Evolutionary conservation across 306 rosid genomes (phyloP).

Genomic region (Pyrus communis): DNA sequence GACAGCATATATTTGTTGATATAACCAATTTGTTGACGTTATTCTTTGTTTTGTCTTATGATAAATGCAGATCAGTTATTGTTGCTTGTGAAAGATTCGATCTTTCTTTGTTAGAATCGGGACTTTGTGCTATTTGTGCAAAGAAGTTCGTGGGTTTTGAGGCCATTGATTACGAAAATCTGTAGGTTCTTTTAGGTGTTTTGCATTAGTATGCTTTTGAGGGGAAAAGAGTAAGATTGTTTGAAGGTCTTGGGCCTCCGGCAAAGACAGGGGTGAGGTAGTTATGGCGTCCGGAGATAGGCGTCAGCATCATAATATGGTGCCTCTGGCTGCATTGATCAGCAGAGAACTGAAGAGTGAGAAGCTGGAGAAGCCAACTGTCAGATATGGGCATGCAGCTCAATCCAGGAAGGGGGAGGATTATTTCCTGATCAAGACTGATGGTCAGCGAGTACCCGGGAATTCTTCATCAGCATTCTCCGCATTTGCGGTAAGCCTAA

Average conservation of each 20-base stretch:
- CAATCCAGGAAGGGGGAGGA: constrained; percentile 95
- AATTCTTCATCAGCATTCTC: constrained; percentile 69
- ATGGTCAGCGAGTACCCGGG: constrained; percentile 74
- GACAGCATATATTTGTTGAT: not conserved
- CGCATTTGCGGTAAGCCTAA: constrained; percentile 67
- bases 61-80: constrained; percentile 39
- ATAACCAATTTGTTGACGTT: not conserved
- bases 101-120: constrained; percentile 5
- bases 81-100: not conserved
- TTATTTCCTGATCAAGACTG: constrained; percentile 70
- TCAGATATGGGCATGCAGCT: constrained; percentile 76
- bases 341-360: constrained; percentile 82
- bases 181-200: constrained; percentile 8
- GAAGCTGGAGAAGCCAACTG: constrained; percentile 86
- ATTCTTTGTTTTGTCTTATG: constrained; percentile 14
- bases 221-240: not conserved
- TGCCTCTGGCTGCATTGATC: constrained; percentile 88
- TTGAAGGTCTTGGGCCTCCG: not conserved
- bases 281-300: constrained; percentile 67
- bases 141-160: not conserved
- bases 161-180: not conserved
- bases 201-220: not conserved
- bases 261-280: constrained; percentile 17
- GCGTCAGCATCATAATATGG: constrained; percentile 59
- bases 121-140: constrained; percentile 1